Conservation (phyloP, 2,329 filamentous ascomycete species). For the Fusarium begoniae region DNA sequence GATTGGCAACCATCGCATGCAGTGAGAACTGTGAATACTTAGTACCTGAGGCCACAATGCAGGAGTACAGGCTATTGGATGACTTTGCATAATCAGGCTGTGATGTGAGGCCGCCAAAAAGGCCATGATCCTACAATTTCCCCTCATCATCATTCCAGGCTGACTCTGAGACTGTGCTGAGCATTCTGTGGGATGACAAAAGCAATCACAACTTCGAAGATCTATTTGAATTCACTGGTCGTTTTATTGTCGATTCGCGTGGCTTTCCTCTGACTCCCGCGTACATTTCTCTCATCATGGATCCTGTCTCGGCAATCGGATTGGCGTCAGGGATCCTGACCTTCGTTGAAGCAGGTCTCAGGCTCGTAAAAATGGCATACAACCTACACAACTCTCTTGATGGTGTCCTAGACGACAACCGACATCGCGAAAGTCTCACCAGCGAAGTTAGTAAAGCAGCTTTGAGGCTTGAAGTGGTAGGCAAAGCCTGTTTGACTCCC, state of each 20-base stretch:
- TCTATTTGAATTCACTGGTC: not conserved
- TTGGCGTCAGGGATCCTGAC: not conserved
- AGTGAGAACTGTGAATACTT: not conserved
- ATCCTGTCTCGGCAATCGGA: not conserved
- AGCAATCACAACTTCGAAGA: no score
- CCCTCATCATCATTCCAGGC: not conserved
- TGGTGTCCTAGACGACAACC: not conserved
- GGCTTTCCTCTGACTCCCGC: not conserved
- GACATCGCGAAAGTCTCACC: not conserved
- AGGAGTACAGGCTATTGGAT: not conserved
- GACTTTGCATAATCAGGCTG: not conserved
- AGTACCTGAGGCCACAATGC: not conserved
- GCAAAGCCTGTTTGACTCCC: not conserved
- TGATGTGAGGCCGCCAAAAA: not conserved
- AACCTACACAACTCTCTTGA: not conserved
- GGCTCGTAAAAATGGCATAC: not conserved
- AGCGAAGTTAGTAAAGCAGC: not conserved
- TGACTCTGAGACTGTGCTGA: not conserved
- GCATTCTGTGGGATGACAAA: not conserved
- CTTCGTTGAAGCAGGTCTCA: not conserved
- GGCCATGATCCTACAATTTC: not conserved
- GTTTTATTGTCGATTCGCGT: not conserved
- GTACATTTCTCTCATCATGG: not conserved
- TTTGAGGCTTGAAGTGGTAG: not conserved
- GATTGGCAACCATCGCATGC: not conserved